Base-by-base conservation (phyloP, 352 stramenopile genomes). In the Thalassiosira hispida region DNA sequence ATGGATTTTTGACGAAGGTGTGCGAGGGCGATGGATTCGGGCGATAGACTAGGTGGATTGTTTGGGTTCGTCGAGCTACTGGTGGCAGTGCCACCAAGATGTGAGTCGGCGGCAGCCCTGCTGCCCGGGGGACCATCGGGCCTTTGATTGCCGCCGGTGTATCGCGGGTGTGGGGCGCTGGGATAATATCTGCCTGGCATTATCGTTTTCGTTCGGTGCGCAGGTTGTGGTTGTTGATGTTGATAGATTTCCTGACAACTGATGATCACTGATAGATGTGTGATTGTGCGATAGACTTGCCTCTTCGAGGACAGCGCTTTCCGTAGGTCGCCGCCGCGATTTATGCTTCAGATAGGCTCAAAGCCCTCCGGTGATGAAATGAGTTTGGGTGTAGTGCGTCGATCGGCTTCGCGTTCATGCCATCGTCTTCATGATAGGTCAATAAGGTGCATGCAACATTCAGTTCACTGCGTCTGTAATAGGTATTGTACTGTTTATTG, bases 1-100 rank as follows among this genome's bases (percentile, higher is more conserved):
- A 86, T 76, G 61, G 74, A 53, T 20, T 70, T 68, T 46, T 72
- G 29, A 12, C 77, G 68, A 1, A 80, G 53, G 14, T 44, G 38
- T 1, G 60, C 56, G 16, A 83, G 40, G 12, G 65, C 25, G 0
- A 73, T 22, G 16, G 68, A 59, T 66, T 56, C 56, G 8, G 63
- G n/a, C 9, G 27, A 42, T 12, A 64, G 66, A 23, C 49, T 42
- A 11, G n/a, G 29, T 1, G 16, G 55, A 31, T 56, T 8, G 20
- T n/a, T 8, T 12, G 31, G 33, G 44, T 52, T 52, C 20, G n/a
- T 31, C 31, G 12, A 6, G 31, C 1, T 29, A 33, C 31, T 27
- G 2, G 25, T 47, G 56, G 18, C 31, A 7, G 14, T 31, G 56
- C 18, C 51, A 11, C 18, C 51, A 11, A 14, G 22, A 59, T 59